These are phyloP conservation scores for Alloascoidea africana DNA, from an alignment of 805 yeast genomes.

Conservation along the genomic window DNA sequence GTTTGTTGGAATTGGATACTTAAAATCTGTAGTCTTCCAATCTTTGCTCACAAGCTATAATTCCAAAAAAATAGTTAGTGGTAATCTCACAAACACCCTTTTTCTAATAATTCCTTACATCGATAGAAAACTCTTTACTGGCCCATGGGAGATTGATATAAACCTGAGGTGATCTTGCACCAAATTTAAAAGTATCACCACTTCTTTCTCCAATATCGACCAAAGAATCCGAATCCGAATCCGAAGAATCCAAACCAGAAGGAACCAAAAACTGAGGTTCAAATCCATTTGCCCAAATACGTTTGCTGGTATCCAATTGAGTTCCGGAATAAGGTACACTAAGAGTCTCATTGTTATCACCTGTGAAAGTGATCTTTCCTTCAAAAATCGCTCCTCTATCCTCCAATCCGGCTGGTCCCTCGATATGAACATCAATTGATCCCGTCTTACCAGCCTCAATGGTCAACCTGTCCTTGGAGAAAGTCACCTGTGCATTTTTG, in stretches of 20 bases:
- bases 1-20: background rate
- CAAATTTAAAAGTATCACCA: too few species aligned
- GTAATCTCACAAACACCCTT: background rate
- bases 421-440: background rate
- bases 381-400: background rate
- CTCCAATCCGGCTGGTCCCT: background rate
- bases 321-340: background rate
- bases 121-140: background rate
- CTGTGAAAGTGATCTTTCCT: conserved; percentile 1
- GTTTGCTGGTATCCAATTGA: too few species aligned
- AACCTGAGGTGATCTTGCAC: background rate
- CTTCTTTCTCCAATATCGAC: too few species aligned
- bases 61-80: background rate
- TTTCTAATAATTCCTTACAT: background rate
- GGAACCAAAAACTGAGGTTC: too few species aligned
- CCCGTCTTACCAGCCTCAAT: background rate
- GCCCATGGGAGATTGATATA: background rate
- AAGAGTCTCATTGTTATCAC: background rate
- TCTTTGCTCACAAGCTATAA: background rate
- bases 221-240: too few species aligned
- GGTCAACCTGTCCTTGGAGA: background rate
- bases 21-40: background rate
- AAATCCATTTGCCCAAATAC: too few species aligned
- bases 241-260: too few species aligned
- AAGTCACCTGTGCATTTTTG: background rate